Evolutionary conservation across 345 rosid species (phyloP), one percentile per base, ranked within the genome.

Genomic region (Leavenworthia alabamica): DNA sequence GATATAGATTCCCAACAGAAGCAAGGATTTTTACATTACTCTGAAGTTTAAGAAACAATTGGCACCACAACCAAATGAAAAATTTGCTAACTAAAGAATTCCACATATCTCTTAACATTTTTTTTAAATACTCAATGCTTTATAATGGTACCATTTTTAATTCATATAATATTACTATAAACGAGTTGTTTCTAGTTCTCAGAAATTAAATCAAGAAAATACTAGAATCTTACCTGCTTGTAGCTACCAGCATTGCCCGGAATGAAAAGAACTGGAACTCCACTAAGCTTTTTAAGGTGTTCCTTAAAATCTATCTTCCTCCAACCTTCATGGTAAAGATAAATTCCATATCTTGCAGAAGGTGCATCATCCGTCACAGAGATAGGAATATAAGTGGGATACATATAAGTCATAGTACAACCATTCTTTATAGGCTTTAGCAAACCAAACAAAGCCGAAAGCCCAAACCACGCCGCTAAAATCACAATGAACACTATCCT

Each of bases 201-300:
- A 3, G 35, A 70, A 29, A 29, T 8, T 2, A 14, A 50, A 54
- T 2, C 17, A 70, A 62, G 7, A 22, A 43, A 5, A 62, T 5
- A 37, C 62, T n/a, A 50, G 56, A 68, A 58, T 46, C 76, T 65
- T 72, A 72, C 99, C 96, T 89, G 97, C 76, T 93, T 93, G 80
- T 81, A 93, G 83, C 97, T 89, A 60, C 99, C 99, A 0, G 96
- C 88, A 56, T 93, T 93, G 12, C 99, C 99, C 2, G 99, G 99
- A 60, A 93, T 81, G 56, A 89, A 93, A 70, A 93, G 99, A 68
- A 89, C 83, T 0, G 99, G 99, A 45, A 93, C 80, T n/a, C 99
- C 99, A 44, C 64, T 83, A 32, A 93, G 94, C 68, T 84, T 83
- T 82, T 81, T 83, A 16, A 89, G 65, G 66, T 85, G 97, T 46